These are phyloP conservation scores for Bacterosira constricta DNA, from an alignment of 108 stramenopile species.

Conservation along the genomic window DNA sequence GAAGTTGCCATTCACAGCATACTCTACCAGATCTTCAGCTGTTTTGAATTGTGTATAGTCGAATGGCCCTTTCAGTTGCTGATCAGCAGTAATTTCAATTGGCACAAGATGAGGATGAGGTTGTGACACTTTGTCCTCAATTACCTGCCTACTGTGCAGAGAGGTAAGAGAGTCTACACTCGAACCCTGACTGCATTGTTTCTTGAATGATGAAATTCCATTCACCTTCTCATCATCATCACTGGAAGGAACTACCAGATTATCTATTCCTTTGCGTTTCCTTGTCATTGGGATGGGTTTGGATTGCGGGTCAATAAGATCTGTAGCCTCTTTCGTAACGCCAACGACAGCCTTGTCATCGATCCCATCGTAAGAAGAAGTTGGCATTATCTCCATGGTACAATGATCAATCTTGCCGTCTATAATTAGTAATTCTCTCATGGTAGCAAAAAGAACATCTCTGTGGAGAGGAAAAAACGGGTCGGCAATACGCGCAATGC, in stretches of 20 bases:
- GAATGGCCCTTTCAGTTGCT: not conserved
- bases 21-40: constrained; percentile 28
- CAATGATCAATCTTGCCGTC: constrained; percentile 42
- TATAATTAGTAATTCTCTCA: constrained; percentile 51
- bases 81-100: not conserved
- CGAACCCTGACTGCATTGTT: not conserved
- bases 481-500: constrained; percentile 22
- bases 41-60: constrained; percentile 15
- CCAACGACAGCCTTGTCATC: not conserved
- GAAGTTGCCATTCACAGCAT: constrained; percentile 5
- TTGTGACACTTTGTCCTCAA: not conserved
- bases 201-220: not conserved
- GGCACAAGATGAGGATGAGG: constrained; percentile 16
- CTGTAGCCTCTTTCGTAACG: not conserved
- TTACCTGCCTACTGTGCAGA: not conserved
- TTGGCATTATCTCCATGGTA: constrained; percentile 30
- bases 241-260: not conserved
- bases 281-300: no score
- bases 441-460: constrained; percentile 46
- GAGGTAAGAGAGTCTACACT: constrained; percentile 14
- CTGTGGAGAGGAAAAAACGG: constrained; percentile 56
- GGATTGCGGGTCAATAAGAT: no score
- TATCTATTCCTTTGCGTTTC: not conserved
- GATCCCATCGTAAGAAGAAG: not conserved
- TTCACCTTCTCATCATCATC: constrained; percentile 7